Evolutionary conservation across 1,139 yeast species (phyloP), one percentile per base, ranked within the genome.

Genomic region (Saccharomycopsis hybrid): DNA sequence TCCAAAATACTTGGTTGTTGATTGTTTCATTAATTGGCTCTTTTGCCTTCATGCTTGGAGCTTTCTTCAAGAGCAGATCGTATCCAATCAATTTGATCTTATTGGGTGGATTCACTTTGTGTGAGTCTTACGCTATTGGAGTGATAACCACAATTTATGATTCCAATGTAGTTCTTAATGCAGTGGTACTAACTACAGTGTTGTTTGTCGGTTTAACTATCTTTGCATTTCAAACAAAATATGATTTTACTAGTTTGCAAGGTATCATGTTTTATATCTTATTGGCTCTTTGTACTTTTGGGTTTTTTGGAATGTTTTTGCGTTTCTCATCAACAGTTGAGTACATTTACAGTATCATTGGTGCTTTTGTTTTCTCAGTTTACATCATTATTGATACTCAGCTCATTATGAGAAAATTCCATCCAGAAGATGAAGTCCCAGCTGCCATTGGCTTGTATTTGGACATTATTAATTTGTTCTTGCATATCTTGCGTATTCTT

Each of bases 301-400:
- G 95, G 0, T 71, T 88, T 52, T 73, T 86, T 11, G 71, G 78
- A 59, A 69, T 85, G 68, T 81, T 88, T 62, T 76, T 87, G 65
- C 86, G 88, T 0, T 77, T 73, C 57, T 70, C 76, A 38, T 66
- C 73, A 25, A 69, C 73, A 31, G 65, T 77, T 46, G 88, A 84
- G 59, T 64, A 83, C 57, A 67, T 81, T 3, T 87, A 85, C 67
- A 78, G 90, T 39, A 77, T 80, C 51, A 63, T 82, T 46, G 96
- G 95, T 13, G 92, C 95, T 3, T 60, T 82, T 38, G 68, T 88
- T 4, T 89, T 88, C 66, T 72, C 85, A 27, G 76, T 82, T 5
- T 88, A 85, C 63, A 77, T 88, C 51, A 67, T 88, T 51, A 78
- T 87, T 48, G 96, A 88, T 64, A 88, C 96, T 30, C 96, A 88